Percentiles rank a stretch among this genome's conserved stretches.
Conservation (phyloP, 176 grass and related monocot genomes). For the Eragrostis nindensis region DNA sequence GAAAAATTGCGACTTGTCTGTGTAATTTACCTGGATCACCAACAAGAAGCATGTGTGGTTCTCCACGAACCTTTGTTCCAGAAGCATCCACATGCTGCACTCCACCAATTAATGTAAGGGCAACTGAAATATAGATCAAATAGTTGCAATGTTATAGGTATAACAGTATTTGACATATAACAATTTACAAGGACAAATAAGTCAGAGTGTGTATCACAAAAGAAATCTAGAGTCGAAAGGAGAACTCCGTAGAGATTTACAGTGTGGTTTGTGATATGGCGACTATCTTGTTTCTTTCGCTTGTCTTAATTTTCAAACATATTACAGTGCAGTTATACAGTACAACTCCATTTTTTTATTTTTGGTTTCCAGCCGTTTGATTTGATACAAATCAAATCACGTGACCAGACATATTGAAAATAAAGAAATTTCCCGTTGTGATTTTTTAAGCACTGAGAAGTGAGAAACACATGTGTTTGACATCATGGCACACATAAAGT, state of each 20-base stretch:
- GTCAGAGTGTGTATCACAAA: background rate
- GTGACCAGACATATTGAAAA: no score
- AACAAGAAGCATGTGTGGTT: constrained; percentile 99
- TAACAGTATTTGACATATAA: background rate
- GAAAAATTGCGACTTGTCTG: background rate
- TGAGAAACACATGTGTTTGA: background rate
- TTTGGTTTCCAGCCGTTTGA: background rate
- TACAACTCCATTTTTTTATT: no score
- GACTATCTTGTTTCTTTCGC: background rate
- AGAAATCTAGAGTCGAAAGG: background rate
- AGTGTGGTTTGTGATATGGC: background rate
- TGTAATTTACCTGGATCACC: constrained; percentile 82
- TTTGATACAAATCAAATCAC: background rate
- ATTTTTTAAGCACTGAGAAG: background rate
- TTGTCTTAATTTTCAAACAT: background rate
- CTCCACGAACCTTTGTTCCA: constrained; percentile 92
- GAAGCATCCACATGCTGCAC: constrained; percentile 89
- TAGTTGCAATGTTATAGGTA: background rate
- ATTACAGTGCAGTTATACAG: background rate
- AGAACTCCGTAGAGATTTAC: background rate
- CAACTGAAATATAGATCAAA: constrained; percentile 63
- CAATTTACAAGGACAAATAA: constrained; percentile 2
- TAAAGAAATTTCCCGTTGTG: background rate
- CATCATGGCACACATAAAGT: background rate
- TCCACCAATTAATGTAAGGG: constrained; percentile 92